A percentile compares a stretch with the other conserved stretches of the same genome.
phyloP scores from a whole-genome alignment of 2,329 filamentous ascomycete genomes.

The Alternaria triticimaculans region DNA sequence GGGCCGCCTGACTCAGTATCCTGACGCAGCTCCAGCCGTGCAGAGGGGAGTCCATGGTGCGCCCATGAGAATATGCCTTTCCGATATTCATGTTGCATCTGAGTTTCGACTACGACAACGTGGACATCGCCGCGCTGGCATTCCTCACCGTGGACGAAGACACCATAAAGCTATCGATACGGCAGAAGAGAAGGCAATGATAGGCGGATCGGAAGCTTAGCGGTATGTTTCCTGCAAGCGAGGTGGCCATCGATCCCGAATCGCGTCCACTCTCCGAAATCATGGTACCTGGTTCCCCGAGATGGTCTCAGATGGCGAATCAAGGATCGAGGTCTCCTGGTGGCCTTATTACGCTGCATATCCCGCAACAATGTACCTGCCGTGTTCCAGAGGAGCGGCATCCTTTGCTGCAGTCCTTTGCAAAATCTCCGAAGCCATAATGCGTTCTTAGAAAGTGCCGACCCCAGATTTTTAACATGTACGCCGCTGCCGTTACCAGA shows the following conservation, averaged over 20 bases:
- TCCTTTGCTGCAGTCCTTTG: not conserved
- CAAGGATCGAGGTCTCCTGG: not conserved
- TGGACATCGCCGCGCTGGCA: not conserved
- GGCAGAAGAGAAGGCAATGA: not conserved
- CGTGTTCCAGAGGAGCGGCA: not conserved
- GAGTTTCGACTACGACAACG: not conserved
- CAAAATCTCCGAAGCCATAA: not conserved
- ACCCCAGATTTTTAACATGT: not conserved
- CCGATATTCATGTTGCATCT: not conserved
- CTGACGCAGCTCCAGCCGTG: not conserved
- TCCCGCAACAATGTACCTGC: not conserved
- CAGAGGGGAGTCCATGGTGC: not conserved
- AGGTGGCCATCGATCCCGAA: slow-evolving; percentile 1
- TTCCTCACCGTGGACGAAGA: not conserved
- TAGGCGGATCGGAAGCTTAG: not conserved
- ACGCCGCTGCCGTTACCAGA: slow-evolving; percentile 6
- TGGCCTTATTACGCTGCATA: not conserved
- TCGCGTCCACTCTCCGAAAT: not conserved
- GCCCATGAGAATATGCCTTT: not conserved
- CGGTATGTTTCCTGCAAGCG: not conserved
- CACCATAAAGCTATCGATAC: not conserved
- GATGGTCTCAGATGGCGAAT: not conserved
- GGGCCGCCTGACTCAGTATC: not conserved
- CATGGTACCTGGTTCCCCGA: slow-evolving; percentile 1
- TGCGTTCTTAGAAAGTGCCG: not conserved